phyloP scores from a whole-genome alignment of 2,329 filamentous ascomycete species.

The Fusarium nematophilum region DNA sequence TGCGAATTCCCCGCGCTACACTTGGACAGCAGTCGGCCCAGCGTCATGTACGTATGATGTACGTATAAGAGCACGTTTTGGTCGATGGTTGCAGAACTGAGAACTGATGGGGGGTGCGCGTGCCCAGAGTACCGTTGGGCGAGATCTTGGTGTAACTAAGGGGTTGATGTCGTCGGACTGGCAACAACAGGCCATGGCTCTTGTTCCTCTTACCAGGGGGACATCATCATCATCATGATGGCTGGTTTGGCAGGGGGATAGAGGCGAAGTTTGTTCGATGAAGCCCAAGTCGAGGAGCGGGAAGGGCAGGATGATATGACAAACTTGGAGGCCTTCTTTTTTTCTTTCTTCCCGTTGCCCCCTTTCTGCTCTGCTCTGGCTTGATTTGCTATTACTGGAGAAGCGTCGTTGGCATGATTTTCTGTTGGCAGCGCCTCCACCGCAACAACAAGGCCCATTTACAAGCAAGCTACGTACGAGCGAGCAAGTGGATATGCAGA shows the following conservation, averaged over 20 bases:
- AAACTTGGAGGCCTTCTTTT: constrained; percentile 2
- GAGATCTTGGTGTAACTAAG: constrained; percentile 28
- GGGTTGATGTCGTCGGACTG: constrained; percentile 31
- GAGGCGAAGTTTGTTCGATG: neutral
- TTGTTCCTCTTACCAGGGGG: constrained; percentile 29
- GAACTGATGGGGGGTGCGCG: constrained; percentile 9
- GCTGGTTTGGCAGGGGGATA: constrained; percentile 20
- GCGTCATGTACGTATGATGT: constrained; percentile 33
- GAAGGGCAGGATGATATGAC: constrained; percentile 21
- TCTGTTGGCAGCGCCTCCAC: constrained; percentile 34
- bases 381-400: constrained; percentile 22
- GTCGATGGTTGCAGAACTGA: constrained; percentile 19
- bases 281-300: constrained; percentile 3
- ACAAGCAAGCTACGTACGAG: constrained; percentile 23
- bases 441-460: constrained; percentile 30
- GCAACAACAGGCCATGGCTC: constrained; percentile 11
- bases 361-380: constrained; percentile 5
- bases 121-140: constrained; percentile 24
- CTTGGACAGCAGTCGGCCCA: constrained; percentile 25
- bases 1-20: constrained; percentile 34
- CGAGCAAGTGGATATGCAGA: constrained; percentile 27
- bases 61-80: constrained; percentile 11
- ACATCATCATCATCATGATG: constrained; percentile 27
- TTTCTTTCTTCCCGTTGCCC: constrained; percentile 9
- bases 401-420: constrained; percentile 33